A percentile compares a stretch with the other conserved stretches of the same genome.
phyloP scores from a whole-genome alignment of 106 monocot species.

The Amphibolis antarctica region DNA sequence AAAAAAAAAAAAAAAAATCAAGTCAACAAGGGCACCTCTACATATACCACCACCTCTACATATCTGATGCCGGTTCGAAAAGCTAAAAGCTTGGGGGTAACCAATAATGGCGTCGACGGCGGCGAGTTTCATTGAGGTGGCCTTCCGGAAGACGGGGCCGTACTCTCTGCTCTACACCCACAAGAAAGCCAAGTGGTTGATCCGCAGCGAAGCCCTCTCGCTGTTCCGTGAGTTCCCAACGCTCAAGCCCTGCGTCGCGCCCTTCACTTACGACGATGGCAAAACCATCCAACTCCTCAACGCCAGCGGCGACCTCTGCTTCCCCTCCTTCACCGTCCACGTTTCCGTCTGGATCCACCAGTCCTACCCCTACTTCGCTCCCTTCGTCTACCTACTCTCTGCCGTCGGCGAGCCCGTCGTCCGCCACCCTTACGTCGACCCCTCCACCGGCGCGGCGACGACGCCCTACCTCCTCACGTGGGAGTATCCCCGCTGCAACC shows the following conservation, averaged over 20 bases:
- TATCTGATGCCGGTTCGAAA: no score
- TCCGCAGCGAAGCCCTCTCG: constrained; percentile 6
- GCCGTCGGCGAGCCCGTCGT: not conserved
- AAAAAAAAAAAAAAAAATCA: no score
- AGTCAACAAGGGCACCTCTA: no score
- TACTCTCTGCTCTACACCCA: constrained; percentile 8
- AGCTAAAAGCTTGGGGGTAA: no score
- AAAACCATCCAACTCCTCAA: constrained; percentile 5
- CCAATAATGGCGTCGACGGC: no score
- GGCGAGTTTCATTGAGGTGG: constrained; percentile 1
- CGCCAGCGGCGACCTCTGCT: constrained; percentile 11
- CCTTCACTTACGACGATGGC: constrained; percentile 5
- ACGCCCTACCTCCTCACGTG: constrained; percentile 19
- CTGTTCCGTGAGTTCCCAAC: constrained; percentile 10
- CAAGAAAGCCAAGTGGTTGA: constrained; percentile 3
- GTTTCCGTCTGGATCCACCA: constrained; percentile 8
- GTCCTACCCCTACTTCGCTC: constrained; percentile 5
- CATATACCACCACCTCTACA: no score
- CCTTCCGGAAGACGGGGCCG: constrained; percentile 3
- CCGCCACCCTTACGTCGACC: constrained; percentile 12
- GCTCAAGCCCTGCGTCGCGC: not conserved
- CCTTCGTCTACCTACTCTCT: constrained; percentile 7
- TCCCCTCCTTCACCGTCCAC: not conserved
- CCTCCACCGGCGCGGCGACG: not conserved
- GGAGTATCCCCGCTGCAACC: constrained; percentile 19